Base-by-base conservation (phyloP, 1,284 basidiomycete species). In the Takashimella koratensis region DNA sequence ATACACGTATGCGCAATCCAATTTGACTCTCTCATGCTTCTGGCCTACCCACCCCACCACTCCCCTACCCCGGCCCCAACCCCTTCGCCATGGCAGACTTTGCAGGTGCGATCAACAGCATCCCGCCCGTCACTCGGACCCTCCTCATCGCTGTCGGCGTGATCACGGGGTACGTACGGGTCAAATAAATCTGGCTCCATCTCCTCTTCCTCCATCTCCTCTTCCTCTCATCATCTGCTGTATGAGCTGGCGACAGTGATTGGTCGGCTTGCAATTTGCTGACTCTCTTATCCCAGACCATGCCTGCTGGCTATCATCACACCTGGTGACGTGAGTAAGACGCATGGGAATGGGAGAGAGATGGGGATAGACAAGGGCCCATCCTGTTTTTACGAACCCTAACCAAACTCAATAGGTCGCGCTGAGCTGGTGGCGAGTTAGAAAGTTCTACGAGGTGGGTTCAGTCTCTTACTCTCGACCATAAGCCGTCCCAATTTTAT, bases 61-160 rank as follows among this genome's bases (percentile, higher is more conserved):
- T n/a, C n/a, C n/a, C n/a, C n/a, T n/a, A n/a, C n/a, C n/a, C n/a
- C n/a, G n/a, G n/a, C n/a, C n/a, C n/a, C n/a, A n/a, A n/a, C n/a
- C n/a, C n/a, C n/a, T n/a, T n/a, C n/a, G n/a, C n/a, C n/a, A 70
- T 68, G 66, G 56, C 65, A 8, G 65, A 70, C 49, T 53, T 67
- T 42, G 49, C 59, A 12, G 19, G 58, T 2, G 52, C 56, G 0
- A 52, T 58, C 50, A 56, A 51, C 25, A 39, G 57, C 4, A 57
- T 70, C 13, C 68, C 68, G 8, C 66, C 68, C 1, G 68, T 70
- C n/a, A 68, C 68, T 0, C 46, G 68, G 19, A 44, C 52, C 4
- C 25, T 68, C 2, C 56, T 70, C 16, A 23, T 64, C 2, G 59
- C 49, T 1, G 62, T 62, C 2, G 66, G 52, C 3, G 22, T 54